Evolutionary conservation across 2,329 filamentous ascomycete species (phyloP).

Genomic region (Hawksworthiomyces lignivorus): DNA sequence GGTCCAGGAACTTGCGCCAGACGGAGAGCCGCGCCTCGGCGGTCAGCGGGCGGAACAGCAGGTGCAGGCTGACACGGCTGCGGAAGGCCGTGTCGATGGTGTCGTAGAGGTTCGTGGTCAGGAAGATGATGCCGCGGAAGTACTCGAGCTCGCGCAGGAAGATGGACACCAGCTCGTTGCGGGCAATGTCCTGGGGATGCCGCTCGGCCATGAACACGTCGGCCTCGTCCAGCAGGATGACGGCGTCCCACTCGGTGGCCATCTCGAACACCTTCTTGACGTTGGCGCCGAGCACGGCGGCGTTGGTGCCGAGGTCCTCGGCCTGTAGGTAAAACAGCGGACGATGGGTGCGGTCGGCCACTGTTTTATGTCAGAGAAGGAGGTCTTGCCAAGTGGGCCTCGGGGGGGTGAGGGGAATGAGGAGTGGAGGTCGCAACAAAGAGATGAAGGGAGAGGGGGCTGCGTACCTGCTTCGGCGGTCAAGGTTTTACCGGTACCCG

Average conservation of each 20-base stretch:
- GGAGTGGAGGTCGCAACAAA: background rate
- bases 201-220: conserved; percentile 45
- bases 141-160: conserved; percentile 40
- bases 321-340: conserved; percentile 38
- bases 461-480: conserved; percentile 24
- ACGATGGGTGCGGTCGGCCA: conserved; percentile 33
- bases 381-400: too few relatives aligned
- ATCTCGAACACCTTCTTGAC: conserved; percentile 39
- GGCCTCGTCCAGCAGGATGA: conserved; percentile 44
- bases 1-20: conserved; percentile 39
- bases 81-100: conserved; percentile 38
- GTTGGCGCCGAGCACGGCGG: conserved; percentile 34
- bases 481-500: conserved; percentile 39
- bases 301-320: conserved; percentile 38
- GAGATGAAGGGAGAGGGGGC: background rate
- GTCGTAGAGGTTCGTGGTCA: conserved; percentile 35
- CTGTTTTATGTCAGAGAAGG: too few relatives aligned
- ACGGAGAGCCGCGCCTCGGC: conserved; percentile 30
- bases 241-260: conserved; percentile 40
- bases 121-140: conserved; percentile 36
- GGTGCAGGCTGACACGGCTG: conserved; percentile 38
- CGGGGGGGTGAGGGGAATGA: background rate
- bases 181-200: conserved; percentile 33
- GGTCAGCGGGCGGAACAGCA: conserved; percentile 34
- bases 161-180: conserved; percentile 41